Base-by-base conservation (phyloP, 2,329 filamentous ascomycete species). In the Huntiella savannae region DNA sequence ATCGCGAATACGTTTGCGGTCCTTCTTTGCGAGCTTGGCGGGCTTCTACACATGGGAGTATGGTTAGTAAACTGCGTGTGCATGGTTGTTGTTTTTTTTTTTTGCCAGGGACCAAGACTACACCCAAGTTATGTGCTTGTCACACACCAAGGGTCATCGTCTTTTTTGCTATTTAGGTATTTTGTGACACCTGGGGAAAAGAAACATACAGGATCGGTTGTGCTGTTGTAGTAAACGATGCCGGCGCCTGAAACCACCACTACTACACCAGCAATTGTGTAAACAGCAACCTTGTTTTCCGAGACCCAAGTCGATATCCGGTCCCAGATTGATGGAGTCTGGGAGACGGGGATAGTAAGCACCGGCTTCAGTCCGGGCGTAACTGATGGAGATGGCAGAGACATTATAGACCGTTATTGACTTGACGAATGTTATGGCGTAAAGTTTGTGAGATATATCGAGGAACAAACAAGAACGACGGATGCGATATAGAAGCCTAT, bases 241-340 rank as follows among this genome's bases (percentile, higher is more conserved):
- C 91, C 88, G 33, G 87, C 88, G 51, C 83, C 84, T 11, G 85
- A 91, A 48, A 93, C 82, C 38, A 95, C 85, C 41, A 94, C 74
- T 46, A 88, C 88, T 50, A 94, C 82, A 57, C 91, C 91, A 47
- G 88, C 91, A 64, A 96, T 84, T 54, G 91, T 95, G 65, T 95
- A 98, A 52, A 93, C 87, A 46, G 88, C 73, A 41, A 84, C 82
- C 69, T 95, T 96, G 67, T 98, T 87, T 61, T 96, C 88, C 2
- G 86, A 83, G 11, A 82, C 86, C 88, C 91, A 98, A 58, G 70
- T 79, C 54, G 86, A 81, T 64, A 95, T 69, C 57, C 87, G 80
- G 62, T 94, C 84, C 86, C 86, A 94, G 47, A 91, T 66, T 40
- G 82, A 80, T 16, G 48, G 48, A 28, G 44, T 43, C 35, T 49